A percentile compares a stretch with the other conserved stretches of the same genome.
phyloP scores from a whole-genome alignment of 495 filamentous ascomycete genomes.

The Oleoguttula mirabilis region DNA sequence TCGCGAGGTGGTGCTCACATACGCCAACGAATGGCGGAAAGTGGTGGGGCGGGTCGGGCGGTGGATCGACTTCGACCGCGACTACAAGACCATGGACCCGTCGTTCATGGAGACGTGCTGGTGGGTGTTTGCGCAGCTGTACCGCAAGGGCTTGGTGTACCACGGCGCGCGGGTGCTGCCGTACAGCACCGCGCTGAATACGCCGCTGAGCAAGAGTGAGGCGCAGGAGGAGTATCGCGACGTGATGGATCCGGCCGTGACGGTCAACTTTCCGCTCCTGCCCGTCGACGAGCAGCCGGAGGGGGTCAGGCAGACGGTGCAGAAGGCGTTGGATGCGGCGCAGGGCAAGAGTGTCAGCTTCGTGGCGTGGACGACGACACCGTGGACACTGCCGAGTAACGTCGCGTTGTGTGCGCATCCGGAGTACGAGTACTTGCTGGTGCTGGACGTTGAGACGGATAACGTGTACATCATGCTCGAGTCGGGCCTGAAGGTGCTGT shows the following conservation, averaged over 20 bases:
- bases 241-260: constrained; percentile 81
- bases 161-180: constrained; percentile 87
- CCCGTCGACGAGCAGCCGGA: constrained; percentile 56
- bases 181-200: constrained; percentile 82
- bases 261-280: constrained; percentile 75
- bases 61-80: constrained; percentile 98
- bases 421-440: constrained; percentile 88
- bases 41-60: constrained; percentile 85
- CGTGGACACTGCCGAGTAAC: constrained; percentile 90
- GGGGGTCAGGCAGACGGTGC: constrained; percentile 5
- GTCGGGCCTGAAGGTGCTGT: constrained; percentile 69
- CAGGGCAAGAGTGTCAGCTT: constrained; percentile 29
- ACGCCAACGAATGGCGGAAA: constrained; percentile 74
- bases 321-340: constrained; percentile 6
- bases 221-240: constrained; percentile 92
- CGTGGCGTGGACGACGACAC: constrained; percentile 90
- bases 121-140: constrained; percentile 94
- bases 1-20: constrained; percentile 88
- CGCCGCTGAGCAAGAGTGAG: constrained; percentile 87
- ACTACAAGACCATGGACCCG: constrained; percentile 93
- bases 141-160: constrained; percentile 80
- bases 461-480: constrained; percentile 86
- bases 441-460: constrained; percentile 65
- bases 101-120: constrained; percentile 94
- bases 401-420: constrained; percentile 70